Evolutionary conservation across 441 rosid genomes (phyloP), one percentile per base, ranked within the genome.

Genomic region (Gossypium schwendimanii): DNA sequence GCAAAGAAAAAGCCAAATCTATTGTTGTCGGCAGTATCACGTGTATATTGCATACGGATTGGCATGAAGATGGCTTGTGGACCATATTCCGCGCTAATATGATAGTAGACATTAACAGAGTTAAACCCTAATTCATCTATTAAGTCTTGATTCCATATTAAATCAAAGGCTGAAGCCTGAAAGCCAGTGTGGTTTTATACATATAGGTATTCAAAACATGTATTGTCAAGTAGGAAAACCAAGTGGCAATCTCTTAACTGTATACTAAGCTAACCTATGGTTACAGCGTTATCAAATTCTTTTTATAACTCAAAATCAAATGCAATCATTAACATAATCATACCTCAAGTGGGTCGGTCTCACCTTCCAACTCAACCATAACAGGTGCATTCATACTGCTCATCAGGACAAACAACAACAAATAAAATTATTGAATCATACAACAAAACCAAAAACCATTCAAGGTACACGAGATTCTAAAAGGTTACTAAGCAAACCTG

Each of bases 361-460:
- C 97, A 0, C 95, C 97, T 80, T 94, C 95, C 74, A 94, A 77
- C 87, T 90, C 90, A 8, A 92, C 98, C 97, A 92, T 94, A 14
- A 94, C 93, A 23, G 97, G 97, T 39, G 97, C 97, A 85, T 94
- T 90, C 97, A 94, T 88, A 82, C 96, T 89, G 88, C 76, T 55
- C 75, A 23, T 55, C 75, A 28, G 49, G 60, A 55, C 31, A 57
- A 57, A 23, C 49, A 69, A 76, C 74, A 28, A 21, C 4, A 21
- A 1, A 10, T 53, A 17, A 70, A 55, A 39, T 63, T 28, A 10
- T 55, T 28, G 57, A 28, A 2, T 3, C 17, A 53, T 58, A 53
- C 70, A 75, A 12, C 52, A 20, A 53, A 20, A 41, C 7, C 6
- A 39, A 12, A 58, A 58, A 2, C 44, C 11, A 39, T 39, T 39